Base-by-base conservation (phyloP, 495 filamentous ascomycete genomes). In the Choiromyces venosus region DNA sequence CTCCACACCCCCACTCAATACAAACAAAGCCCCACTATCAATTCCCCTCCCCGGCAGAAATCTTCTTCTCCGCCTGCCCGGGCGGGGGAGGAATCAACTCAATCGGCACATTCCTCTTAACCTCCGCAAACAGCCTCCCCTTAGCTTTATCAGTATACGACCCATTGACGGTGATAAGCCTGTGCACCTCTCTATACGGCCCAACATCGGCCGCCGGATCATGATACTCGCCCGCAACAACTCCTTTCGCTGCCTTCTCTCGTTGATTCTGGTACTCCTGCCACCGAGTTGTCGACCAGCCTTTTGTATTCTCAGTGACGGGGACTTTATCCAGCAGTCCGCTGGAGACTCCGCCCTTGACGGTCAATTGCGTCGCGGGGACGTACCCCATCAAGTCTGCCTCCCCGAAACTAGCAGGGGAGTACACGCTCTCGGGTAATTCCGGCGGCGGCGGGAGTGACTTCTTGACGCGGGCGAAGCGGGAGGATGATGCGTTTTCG, bases 111-210 rank as follows among this genome's bases (percentile, higher is more conserved):
- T 44, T 61, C 18, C 36, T 14, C 25, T 29, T 21, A 2, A 74
- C 29, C 40, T 16, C 68, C 7, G 37, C 40, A 16, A 76, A 52
- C 21, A 76, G 12, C n/a, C 68, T 70, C n/a, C 37, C 37, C 65
- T 76, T 76, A 29, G 65, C 73, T 2, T 68, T 61, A 40, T 76
- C 56, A 5, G 65, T 72, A 69, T 72, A 77, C 12, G 39, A 72
- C 21, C 69, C 74, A 56, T 77, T 76, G 8, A 70, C 69, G 7
- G 38, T 73, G 33, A 77, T 70, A 37, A 76, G 40, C 39, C 75
- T 69, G 33, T 76, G 66, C 38, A 77, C 37, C 39, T 73, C 74
- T 36, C 40, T 46, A 14, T 33, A 40, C 10, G 71, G 33, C 1
- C 38, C 73, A 5, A 14, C 67, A 8, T 65, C 38, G 14, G 21